Base-by-base conservation (phyloP, 2,329 filamentous ascomycete genomes). In the Colletotrichum tropicale region DNA sequence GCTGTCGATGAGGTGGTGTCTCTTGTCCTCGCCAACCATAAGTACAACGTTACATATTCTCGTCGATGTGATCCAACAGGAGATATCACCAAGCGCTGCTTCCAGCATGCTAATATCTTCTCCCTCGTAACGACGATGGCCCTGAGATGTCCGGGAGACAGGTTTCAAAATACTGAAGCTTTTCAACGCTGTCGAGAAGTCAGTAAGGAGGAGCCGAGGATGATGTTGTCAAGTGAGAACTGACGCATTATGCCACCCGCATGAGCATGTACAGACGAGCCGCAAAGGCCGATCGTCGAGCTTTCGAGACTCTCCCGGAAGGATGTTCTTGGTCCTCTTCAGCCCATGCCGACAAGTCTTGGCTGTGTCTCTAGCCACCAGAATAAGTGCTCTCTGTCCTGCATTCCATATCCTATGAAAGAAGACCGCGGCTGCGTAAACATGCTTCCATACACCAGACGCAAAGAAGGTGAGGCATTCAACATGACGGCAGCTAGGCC, bases 221-320 rank as follows among this genome's bases (percentile, higher is more conserved):
- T n/a, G 38, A n/a, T 12, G 38, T 12, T 48, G 3, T n/a, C 38
- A 4, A n/a, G 38, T 6, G 18, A 48, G 38, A 48, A n/a, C 38
- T 2, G 18, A n/a, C 18, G 9, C 9, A 9, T 0, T 0, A n/a
- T 52, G n/a, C 10, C 43, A 48, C 43, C 10, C 10, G 10, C 10
- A 13, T 13, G n/a, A n/a, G 6, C 6, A 0, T 10, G 3, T 13
- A 48, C 6, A 21, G 9, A 48, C 43, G 7, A 0, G n/a, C 43
- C 4, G 0, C 0, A 21, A n/a, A 3, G n/a, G 9, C 9, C 9
- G 18, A 48, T n/a, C 3, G 18, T n/a, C 18, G 5, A n/a, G 16
- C 36, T 5, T 43, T 18, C 16, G 2, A 43, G 36, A 18, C 36
- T 43, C 4, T 0, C 0, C 16, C 36, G 16, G 36, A 18, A 43